These are phyloP conservation scores for Cladosporium colombiae DNA, from an alignment of 2,329 filamentous ascomycete genomes.

Conservation along the genomic window DNA sequence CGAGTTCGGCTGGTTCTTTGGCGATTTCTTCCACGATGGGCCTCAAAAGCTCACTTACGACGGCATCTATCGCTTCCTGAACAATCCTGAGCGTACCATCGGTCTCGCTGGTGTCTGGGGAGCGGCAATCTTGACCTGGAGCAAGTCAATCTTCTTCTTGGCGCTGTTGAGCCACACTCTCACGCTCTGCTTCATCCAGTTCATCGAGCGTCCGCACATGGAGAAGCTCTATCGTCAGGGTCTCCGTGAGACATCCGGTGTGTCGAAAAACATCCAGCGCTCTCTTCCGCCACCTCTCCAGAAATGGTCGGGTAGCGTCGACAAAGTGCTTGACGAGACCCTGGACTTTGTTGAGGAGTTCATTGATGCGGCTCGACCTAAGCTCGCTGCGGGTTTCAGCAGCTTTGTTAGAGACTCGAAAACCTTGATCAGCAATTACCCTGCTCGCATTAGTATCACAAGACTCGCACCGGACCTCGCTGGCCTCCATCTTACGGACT, in stretches of 20 bases:
- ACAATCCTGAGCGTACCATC: constrained; percentile 93
- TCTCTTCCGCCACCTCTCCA: constrained; percentile 81
- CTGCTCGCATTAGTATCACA: constrained; percentile 80
- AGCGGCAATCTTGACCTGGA: constrained; percentile 89
- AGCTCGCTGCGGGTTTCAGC: constrained; percentile 80
- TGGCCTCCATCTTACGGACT: constrained; percentile 76
- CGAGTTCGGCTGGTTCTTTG: constrained; percentile 99
- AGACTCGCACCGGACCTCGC: constrained; percentile 77
- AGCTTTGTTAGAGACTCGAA: constrained; percentile 86
- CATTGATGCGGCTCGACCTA: constrained; percentile 80
- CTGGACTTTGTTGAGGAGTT: constrained; percentile 90
- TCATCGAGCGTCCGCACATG: constrained; percentile 96
- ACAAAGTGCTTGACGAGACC: constrained; percentile 82
- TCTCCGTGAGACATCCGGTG: constrained; percentile 80
- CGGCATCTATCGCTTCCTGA: constrained; percentile 96
- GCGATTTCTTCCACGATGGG: constrained; percentile 91
- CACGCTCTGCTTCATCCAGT: constrained; percentile 83
- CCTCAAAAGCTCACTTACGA: constrained; percentile 81
- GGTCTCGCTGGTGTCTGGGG: constrained; percentile 96
- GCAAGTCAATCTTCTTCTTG: constrained; percentile 79
- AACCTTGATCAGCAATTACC: constrained; percentile 84
- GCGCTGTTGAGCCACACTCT: constrained; percentile 83
- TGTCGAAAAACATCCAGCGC: constrained; percentile 87
- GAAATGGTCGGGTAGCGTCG: constrained; percentile 81
- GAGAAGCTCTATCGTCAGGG: constrained; percentile 90